Percentiles rank a stretch among this genome's conserved stretches.
Evolutionary conservation across 805 yeast species (phyloP).

Genomic region (Starmerella etchellsii): DNA sequence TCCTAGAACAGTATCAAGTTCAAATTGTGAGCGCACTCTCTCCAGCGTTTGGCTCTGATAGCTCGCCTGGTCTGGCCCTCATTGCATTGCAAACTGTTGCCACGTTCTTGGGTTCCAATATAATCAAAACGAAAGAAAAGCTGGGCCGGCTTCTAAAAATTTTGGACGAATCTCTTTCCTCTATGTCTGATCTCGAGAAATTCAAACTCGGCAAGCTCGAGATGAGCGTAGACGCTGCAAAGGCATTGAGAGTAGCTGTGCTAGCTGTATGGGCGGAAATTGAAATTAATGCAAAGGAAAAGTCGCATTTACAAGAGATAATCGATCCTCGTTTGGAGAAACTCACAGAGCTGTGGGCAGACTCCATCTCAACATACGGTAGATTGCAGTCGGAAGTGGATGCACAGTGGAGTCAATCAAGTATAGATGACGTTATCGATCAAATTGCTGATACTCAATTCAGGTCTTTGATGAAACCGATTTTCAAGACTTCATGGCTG

Average conservation of each 20-base stretch:
- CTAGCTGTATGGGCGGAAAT: slow-evolving; percentile 34
- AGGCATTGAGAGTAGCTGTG: slow-evolving; percentile 28
- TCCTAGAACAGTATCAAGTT: slow-evolving; percentile 87
- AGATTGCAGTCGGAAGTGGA: slow-evolving; percentile 44
- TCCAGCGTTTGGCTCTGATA: slow-evolving; percentile 68
- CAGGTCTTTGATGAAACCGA: slow-evolving; percentile 33
- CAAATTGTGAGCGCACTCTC: slow-evolving; percentile 80
- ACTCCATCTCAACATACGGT: slow-evolving; percentile 61
- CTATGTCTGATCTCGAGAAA: slow-evolving; percentile 26
- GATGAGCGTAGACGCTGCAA: slow-evolving; percentile 28
- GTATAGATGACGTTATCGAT: slow-evolving; percentile 23
- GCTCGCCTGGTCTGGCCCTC: slow-evolving; percentile 60
- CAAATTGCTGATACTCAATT: slow-evolving; percentile 26
- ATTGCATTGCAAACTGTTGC: slow-evolving; percentile 70
- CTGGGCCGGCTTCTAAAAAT: slow-evolving; percentile 49
- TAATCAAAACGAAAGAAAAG: slow-evolving; percentile 36
- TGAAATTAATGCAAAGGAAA: slow-evolving; percentile 21
- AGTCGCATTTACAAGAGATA: slow-evolving; percentile 29
- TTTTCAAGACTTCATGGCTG: slow-evolving; percentile 55
- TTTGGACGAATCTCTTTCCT: slow-evolving; percentile 54
- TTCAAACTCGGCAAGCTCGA: slow-evolving; percentile 28
- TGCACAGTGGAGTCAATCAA: slow-evolving; percentile 19
- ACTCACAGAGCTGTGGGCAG: slow-evolving; percentile 68
- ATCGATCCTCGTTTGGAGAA: slow-evolving; percentile 41
- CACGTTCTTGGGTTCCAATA: slow-evolving; percentile 52